Evolutionary conservation across 495 filamentous ascomycete species (phyloP).

Genomic region (Penicillium parvum): DNA sequence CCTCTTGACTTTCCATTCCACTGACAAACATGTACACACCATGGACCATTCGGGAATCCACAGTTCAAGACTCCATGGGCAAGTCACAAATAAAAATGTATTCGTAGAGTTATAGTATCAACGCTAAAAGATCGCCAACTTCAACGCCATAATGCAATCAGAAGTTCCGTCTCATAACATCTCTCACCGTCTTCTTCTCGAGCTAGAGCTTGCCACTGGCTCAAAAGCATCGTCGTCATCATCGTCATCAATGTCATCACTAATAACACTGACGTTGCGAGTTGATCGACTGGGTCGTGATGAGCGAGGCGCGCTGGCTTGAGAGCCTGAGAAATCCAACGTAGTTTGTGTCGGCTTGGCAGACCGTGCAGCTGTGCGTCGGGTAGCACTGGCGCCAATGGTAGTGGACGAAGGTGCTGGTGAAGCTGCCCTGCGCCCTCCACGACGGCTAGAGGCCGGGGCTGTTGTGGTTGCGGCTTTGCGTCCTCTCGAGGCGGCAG

Average conservation of each 20-base stretch:
- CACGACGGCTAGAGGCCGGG: slow-evolving; percentile 23
- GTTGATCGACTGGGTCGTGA: slow-evolving; percentile 41
- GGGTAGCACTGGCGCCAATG: slow-evolving; percentile 34
- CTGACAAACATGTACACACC: too few species aligned
- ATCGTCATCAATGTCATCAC: slow-evolving; percentile 64
- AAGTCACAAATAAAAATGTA: too few species aligned
- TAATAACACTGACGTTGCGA: slow-evolving; percentile 36
- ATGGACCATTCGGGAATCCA: too few species aligned
- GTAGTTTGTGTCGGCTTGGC: slow-evolving; percentile 58
- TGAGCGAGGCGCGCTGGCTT: slow-evolving; percentile 38
- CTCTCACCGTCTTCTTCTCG: slow-evolving; percentile 11
- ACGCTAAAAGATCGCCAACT: too few species aligned
- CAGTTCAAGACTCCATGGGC: too few species aligned
- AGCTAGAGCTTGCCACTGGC: slow-evolving; percentile 33
- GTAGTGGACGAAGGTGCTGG: slow-evolving; percentile 45
- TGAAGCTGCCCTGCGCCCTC: slow-evolving; percentile 34
- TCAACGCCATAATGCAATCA: not conserved
- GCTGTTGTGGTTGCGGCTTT: slow-evolving; percentile 24
- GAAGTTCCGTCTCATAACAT: not conserved
- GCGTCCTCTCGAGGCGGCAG: slow-evolving; percentile 22
- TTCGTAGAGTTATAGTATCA: too few species aligned
- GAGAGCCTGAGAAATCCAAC: slow-evolving; percentile 64
- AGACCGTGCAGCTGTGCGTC: slow-evolving; percentile 21
- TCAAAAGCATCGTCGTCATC: slow-evolving; percentile 85
- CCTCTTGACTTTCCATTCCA: not conserved